Base-by-base conservation (phyloP, 345 rosid species). In the Brassica napus region DNA sequence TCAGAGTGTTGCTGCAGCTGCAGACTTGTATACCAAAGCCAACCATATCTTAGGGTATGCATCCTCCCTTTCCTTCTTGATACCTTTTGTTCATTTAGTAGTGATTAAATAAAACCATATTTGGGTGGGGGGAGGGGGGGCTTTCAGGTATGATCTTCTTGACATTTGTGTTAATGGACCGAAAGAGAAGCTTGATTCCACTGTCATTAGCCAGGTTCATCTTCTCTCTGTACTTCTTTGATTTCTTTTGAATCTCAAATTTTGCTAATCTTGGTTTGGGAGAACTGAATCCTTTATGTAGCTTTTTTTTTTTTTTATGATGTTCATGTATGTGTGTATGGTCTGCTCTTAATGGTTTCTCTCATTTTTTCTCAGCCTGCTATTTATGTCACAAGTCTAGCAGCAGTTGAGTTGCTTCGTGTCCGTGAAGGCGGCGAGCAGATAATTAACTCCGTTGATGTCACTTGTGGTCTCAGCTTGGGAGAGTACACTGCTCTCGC, bases 401-500 rank as follows among this genome's bases (percentile, higher is more conserved):
- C 99, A 54, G 98, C 99, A 9, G 97, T 96, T 49, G 99, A 93
- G 77, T 80, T 96, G 72, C 90, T 93, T 24, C 92, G 97, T 58
- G 88, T 89, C 52, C 89, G 90, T 47, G 95, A 96, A 59, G 95
- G 94, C 30, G 98, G 99, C 14, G 92, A 86, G 72, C 90, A 89
- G 67, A 89, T 92, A 81, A 93, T 92, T 78, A 91, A 92, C 85
- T 92, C 98, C 16, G 91, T 89, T 75, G 97, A 96, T 86, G 97
- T 93, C 54, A 92, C 97, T 11, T 93, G 98, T 69, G 99, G 99
- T 57, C 94, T 96, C 47, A 96, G 98, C 85, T 87, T 96, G 74
- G 99, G 99, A 76, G 99, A 96, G 84, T 96, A 96, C 77, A 90
- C 98, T 79, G 98, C 99, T 66, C 86, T 96, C 11, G 94, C 99